Evolutionary conservation across 2,329 filamentous ascomycete species (phyloP), one percentile per base, ranked within the genome.

Genomic region (Nemania sp.): DNA sequence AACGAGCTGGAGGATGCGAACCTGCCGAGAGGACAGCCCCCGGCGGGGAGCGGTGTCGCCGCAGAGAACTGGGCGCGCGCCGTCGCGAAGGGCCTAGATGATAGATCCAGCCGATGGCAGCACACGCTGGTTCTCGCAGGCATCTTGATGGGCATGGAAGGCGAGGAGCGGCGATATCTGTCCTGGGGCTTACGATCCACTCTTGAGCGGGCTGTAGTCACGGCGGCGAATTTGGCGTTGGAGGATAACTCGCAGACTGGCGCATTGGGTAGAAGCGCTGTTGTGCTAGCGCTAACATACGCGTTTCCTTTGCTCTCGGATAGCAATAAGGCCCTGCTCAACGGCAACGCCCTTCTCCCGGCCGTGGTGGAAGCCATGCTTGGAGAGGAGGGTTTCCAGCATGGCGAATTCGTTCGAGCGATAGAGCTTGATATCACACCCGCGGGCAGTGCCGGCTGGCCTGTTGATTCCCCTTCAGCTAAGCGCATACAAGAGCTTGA

Each of bases 41-140:
- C 66, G 20, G 70, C 76, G n/a, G 82, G 83, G 11, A 81, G 83
- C 59, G 83, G 82, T 3, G 69, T 88, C 8, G 69, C 77, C 27
- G 82, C 83, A 71, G 85, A 88, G 57, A 82, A 81, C 24, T 90
- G 88, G 88, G 81, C 86, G 8, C 82, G 84, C 22, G 86, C 86
- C 0, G 83, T 90, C 3, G 83, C 85, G 51, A 85, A 85, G 73
- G 88, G 88, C 41, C 83, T 86, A 10, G 87, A 90, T 62, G 85
- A 85, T 35, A 83, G 85, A 52, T 88, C 88, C 18, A 86, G 84
- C 27, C 84, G 93, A 75, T 97, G 93, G 93, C 90, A 93, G 78
- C 94, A 97, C 79, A 80, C 94, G 32, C 83, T 97, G n/a, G 86
- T 94, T 5, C 86, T 97, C 8, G 90, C 90, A 0, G 94, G 93